phyloP scores from a whole-genome alignment of 257 asterid species.

The Petunia axillaris region DNA sequence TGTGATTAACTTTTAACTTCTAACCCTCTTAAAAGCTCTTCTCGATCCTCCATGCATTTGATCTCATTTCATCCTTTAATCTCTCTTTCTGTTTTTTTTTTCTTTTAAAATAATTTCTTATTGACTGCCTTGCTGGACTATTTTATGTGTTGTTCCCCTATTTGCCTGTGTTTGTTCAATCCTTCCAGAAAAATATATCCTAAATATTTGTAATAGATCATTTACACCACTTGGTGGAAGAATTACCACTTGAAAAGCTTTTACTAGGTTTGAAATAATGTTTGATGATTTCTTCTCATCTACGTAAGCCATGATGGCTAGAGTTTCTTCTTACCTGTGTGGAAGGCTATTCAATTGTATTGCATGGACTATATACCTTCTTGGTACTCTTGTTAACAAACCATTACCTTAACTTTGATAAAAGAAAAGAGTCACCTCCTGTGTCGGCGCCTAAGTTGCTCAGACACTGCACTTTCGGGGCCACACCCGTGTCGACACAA shows the following conservation, averaged over 20 bases:
- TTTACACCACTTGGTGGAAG: constrained; percentile 7
- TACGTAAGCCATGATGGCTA: no score
- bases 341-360: no score
- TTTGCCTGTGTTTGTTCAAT: background rate
- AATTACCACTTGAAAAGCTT: background rate
- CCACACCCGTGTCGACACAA: no score
- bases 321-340: no score
- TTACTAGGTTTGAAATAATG: no score
- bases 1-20: constrained; percentile 4
- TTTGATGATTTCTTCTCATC: no score
- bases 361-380: no score
- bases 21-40: constrained; percentile 12
- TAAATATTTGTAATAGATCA: background rate
- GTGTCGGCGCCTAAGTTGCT: no score
- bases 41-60: constrained; percentile 2
- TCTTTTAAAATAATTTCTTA: background rate
- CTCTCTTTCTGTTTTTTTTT: constrained; percentile 16
- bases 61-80: background rate
- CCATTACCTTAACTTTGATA: no score
- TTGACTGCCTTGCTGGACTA: background rate
- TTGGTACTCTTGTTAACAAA: no score
- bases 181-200: constrained; percentile 17
- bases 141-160: background rate
- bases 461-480: no score
- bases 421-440: no score